Evolutionary conservation across 768 basidiomycete species (phyloP), one percentile per base, ranked within the genome.

Genomic region (Hygrophoropsis aurantiaca): DNA sequence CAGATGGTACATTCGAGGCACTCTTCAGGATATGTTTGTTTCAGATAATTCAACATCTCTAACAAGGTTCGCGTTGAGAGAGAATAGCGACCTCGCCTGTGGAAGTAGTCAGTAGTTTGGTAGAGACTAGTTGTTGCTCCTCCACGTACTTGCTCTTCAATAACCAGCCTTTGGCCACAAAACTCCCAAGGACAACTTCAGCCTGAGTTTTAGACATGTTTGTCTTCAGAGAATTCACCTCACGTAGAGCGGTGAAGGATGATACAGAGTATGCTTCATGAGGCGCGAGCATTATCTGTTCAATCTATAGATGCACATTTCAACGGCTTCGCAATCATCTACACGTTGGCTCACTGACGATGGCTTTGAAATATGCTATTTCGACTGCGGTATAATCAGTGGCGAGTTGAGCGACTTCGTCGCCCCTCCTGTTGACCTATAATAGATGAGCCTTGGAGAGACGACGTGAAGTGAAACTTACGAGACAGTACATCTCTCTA

Each of bases 211-310:
- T 86, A 40, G 81, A 83, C 74, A 92, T 82, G 51, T 72, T 84
- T 4, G 67, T 58, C 43, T 81, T 83, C 37, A 90, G 69, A 24
- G 70, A 59, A 49, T 71, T 74, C 11, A 84, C 78, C 64, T 90
- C 85, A 38, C 89, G 81, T 34, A 91, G 69, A 1, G 90, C 90
- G 2, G 81, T 84, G 20, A 89, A 67, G 4, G 89, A 90, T 0
- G 87, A 85, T 10, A 91, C 75, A 15, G 84, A 91, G 62, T 76
- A 95, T 0, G 85, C 70, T 58, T 85, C 81, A 34, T 75, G 74
- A 5, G 88, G 82, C 6, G 91, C 88, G 15, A 85, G 73, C 79
- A 94, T 86, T 56, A 95, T 93, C 66, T 87, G 85, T 58, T 93
- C 88, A 33, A 94, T 77, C 92, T 94, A 55, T 4, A 19, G 18